A percentile compares a stretch with the other conserved stretches of the same genome.
Evolutionary conservation across 108 stramenopile genomes (phyloP).

Genomic region (Pseudonitzschia delicatissima): DNA sequence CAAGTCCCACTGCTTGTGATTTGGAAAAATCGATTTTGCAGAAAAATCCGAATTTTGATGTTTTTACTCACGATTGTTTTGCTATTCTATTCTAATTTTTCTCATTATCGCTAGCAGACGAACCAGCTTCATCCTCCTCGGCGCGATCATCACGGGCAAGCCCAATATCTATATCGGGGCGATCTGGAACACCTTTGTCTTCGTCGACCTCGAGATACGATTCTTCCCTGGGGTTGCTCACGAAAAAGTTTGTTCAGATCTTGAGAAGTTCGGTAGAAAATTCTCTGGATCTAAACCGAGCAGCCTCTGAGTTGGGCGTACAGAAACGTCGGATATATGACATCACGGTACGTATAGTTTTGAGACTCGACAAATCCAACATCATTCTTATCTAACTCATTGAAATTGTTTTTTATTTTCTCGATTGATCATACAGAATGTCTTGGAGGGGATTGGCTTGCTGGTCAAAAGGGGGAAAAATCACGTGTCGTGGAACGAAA

Average conservation of each 20-base stretch:
- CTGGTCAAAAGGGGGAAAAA: conserved; percentile 88
- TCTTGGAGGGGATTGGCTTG: conserved; percentile 90
- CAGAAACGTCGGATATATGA: conserved; percentile 95
- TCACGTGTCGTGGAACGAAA: conserved; percentile 81
- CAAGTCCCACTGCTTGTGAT: no score
- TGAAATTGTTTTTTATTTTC: not conserved
- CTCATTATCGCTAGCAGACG: no score
- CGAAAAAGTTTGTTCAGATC: conserved; percentile 87
- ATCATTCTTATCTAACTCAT: not conserved
- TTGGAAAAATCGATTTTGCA: no score
- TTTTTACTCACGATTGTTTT: no score
- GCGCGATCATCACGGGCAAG: not conserved
- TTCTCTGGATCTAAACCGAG: conserved; percentile 88
- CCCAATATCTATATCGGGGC: not conserved
- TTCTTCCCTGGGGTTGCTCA: conserved; percentile 86
- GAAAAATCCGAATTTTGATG: no score
- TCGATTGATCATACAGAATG: conserved; percentile 49
- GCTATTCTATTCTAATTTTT: no score
- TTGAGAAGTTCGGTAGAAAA: conserved; percentile 50
- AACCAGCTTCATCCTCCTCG: not conserved
- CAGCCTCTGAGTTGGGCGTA: conserved; percentile 77
- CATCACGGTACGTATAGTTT: conserved; percentile 57
- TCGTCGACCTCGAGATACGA: conserved; percentile 60
- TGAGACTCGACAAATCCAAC: not conserved
- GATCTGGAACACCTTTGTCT: conserved; percentile 32